Conservation (phyloP, 2,329 filamentous ascomycete genomes). For the Exserohilum rostratum region DNA sequence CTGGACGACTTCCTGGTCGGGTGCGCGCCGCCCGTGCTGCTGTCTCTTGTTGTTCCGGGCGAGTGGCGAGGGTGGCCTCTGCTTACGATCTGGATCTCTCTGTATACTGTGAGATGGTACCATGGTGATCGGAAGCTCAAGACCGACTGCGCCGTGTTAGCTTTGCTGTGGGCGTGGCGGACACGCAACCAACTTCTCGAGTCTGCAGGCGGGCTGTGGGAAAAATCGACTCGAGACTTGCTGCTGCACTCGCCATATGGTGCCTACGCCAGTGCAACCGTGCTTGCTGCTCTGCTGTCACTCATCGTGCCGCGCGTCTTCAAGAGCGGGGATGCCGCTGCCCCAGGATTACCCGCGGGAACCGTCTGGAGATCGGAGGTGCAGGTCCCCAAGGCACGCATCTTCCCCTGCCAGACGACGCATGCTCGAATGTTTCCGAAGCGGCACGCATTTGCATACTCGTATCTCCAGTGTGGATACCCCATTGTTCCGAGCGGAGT, state of each 20-base stretch:
- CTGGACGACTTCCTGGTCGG: slow-evolving; percentile 11
- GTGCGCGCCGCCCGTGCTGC: slow-evolving; percentile 9
- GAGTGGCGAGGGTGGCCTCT: slow-evolving; percentile 25
- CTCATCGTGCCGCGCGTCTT: slow-evolving; percentile 4
- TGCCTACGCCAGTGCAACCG: slow-evolving; percentile 11
- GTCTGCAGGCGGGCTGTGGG: slow-evolving; percentile 15
- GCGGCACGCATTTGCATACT: slow-evolving; percentile 71
- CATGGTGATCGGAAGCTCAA: slow-evolving; percentile 26
- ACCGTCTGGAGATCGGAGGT: slow-evolving; percentile 16
- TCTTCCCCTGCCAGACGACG: slow-evolving; percentile 70
- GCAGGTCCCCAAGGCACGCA: slow-evolving; percentile 43
- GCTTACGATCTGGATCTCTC: slow-evolving; percentile 28
- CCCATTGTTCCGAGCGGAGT: slow-evolving; percentile 67
- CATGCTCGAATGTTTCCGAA: slow-evolving; percentile 72
- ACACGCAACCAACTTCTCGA: slow-evolving; percentile 15
- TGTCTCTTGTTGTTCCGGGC: slow-evolving; percentile 5
- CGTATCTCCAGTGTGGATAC: slow-evolving; percentile 72
- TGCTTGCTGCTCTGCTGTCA: slow-evolving; percentile 21
- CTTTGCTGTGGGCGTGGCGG: slow-evolving; percentile 11
- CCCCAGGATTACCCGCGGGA: not conserved
- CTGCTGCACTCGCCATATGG: slow-evolving; percentile 5
- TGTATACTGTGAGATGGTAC: slow-evolving; percentile 22
- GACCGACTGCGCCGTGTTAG: slow-evolving; percentile 29
- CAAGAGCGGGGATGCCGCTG: not conserved
- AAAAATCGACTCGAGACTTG: slow-evolving; percentile 9